phyloP scores from a whole-genome alignment of 73 alveolate genomes.

The Breviolum minutum region DNA sequence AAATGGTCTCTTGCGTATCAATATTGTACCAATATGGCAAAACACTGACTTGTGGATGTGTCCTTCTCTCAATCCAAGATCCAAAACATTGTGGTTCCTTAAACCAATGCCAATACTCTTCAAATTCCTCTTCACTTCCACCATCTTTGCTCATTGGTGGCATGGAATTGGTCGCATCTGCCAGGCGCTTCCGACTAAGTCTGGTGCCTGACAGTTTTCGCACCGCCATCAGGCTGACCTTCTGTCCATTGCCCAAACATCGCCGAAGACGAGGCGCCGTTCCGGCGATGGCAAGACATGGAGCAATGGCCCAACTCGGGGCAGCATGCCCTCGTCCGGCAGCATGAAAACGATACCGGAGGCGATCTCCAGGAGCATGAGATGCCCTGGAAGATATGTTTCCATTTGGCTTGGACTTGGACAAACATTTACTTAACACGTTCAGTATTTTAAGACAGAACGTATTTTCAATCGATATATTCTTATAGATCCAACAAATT shows the following conservation, averaged over 20 bases:
- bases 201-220: not conserved
- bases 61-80: slow-evolving; percentile 37
- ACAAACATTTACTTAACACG: no score
- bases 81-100: slow-evolving; percentile 22
- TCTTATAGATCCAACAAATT: no score
- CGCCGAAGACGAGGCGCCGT: no score
- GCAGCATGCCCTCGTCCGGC: no score
- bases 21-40: slow-evolving; percentile 50
- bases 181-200: slow-evolving; percentile 1
- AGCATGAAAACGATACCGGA: no score
- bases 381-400: no score
- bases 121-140: slow-evolving; percentile 43
- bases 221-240: not conserved
- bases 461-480: no score
- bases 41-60: slow-evolving; percentile 48
- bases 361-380: no score
- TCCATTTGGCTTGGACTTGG: no score
- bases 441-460: no score
- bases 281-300: no score
- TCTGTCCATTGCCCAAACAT: not conserved
- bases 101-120: slow-evolving; percentile 76
- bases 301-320: no score
- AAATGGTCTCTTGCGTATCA: slow-evolving; percentile 40
- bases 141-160: slow-evolving; percentile 87
- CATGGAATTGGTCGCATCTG: not conserved